Percentiles rank a stretch among this genome's conserved stretches.
These are phyloP conservation scores for Hypoxylon sp. DNA, from an alignment of 2,329 filamentous ascomycete species.

Conservation along the genomic window DNA sequence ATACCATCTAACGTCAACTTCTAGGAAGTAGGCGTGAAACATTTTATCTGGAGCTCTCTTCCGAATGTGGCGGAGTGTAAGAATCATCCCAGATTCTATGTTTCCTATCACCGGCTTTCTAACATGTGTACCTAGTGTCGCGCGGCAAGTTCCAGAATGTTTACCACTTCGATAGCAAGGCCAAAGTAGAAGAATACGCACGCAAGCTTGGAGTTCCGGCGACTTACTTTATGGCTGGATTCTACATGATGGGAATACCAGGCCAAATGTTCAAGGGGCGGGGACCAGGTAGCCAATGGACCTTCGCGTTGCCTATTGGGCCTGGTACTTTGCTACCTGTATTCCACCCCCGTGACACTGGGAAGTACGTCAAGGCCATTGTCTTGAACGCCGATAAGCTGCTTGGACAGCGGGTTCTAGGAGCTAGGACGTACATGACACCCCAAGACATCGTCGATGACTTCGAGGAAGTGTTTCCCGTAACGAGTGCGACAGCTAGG, in stretches of 20 bases:
- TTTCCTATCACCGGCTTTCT: too few species aligned
- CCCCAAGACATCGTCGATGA: not conserved
- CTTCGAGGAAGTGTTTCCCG: not conserved
- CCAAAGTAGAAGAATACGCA: constrained; percentile 60
- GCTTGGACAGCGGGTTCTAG: not conserved
- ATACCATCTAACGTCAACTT: too few species aligned
- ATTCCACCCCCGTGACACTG: constrained; percentile 49
- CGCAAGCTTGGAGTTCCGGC: not conserved
- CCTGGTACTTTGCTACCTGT: constrained; percentile 47
- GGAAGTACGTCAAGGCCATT: constrained; percentile 52
- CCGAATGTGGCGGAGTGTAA: constrained; percentile 51
- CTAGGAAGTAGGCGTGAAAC: constrained; percentile 52
- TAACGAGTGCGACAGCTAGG: not conserved
- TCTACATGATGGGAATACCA: too few species aligned
- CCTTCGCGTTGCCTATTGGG: constrained; percentile 39
- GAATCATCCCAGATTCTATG: too few species aligned
- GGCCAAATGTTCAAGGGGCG: too few species aligned
- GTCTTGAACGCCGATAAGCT: constrained; percentile 39
- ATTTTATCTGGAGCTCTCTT: constrained; percentile 57
- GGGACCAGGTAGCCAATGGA: not conserved
- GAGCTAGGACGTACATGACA: not conserved
- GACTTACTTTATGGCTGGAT: constrained; percentile 38
- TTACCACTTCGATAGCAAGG: constrained; percentile 66
- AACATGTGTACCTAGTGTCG: constrained; percentile 43
- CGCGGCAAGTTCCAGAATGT: constrained; percentile 53